phyloP scores from a whole-genome alignment of 768 basidiomycete genomes.

The Neoboletus magnificus region DNA sequence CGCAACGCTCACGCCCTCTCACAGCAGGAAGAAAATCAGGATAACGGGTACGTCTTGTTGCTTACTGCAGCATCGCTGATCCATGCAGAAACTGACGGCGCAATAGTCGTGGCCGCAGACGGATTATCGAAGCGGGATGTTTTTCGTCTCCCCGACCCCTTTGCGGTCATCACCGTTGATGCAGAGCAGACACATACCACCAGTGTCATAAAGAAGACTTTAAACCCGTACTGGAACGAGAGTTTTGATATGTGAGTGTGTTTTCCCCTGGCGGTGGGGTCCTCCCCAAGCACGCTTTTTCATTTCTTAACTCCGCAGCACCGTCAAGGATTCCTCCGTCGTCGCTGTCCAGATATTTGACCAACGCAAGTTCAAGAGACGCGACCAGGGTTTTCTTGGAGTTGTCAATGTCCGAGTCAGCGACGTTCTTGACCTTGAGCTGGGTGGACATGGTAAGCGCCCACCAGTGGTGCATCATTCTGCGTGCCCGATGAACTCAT shows the following conservation, averaged over 20 bases:
- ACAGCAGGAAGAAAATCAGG: conserved; percentile 69
- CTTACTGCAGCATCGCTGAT: neutral
- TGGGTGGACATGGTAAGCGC: conserved; percentile 86
- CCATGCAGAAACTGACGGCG: conserved; percentile 3
- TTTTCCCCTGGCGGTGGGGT: neutral
- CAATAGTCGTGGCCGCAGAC: conserved; percentile 90
- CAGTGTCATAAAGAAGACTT: conserved; percentile 92
- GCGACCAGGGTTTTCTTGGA: conserved; percentile 96
- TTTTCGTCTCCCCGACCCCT: conserved; percentile 94
- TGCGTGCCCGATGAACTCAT: neutral
- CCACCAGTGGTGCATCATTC: neutral
- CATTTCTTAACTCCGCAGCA: conserved; percentile 44
- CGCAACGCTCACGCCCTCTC: conserved; percentile 11
- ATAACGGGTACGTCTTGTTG: conserved; percentile 55
- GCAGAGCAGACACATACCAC: conserved; percentile 97
- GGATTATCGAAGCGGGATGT: conserved; percentile 92
- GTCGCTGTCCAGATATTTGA: conserved; percentile 98
- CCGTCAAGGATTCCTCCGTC: conserved; percentile 96
- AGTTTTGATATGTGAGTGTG: conserved; percentile 88
- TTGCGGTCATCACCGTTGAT: conserved; percentile 97
- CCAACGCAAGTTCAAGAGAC: conserved; percentile 97
- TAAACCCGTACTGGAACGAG: conserved; percentile 97
- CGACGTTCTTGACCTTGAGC: conserved; percentile 86
- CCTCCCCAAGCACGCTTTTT: neutral
- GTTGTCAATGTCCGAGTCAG: conserved; percentile 94